Conservation (phyloP, 2,329 filamentous ascomycete genomes). For the Coniosporium tulheliwenetii region DNA sequence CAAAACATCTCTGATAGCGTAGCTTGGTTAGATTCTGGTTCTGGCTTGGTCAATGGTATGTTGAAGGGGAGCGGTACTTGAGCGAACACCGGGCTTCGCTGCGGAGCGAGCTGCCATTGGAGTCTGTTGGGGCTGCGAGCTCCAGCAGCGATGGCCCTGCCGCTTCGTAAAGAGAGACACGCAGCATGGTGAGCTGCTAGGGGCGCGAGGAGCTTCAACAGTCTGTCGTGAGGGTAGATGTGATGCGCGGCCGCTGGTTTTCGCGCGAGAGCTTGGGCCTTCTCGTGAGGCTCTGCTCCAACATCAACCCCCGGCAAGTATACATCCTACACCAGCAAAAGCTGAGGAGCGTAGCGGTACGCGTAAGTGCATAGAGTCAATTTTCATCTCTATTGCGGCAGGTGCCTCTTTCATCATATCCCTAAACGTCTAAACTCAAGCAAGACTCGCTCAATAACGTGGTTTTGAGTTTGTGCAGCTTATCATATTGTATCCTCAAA, state of each 20-base stretch:
- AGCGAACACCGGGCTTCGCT: conserved; percentile 15
- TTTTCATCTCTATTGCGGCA: too few species aligned
- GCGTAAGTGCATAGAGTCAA: too few species aligned
- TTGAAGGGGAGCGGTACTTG: conserved; percentile 22
- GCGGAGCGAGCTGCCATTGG: conserved; percentile 28
- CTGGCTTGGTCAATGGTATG: conserved; percentile 19
- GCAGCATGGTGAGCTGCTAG: conserved; percentile 37
- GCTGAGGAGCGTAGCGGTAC: too few species aligned
- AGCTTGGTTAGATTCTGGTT: conserved; percentile 26
- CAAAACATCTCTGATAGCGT: conserved; percentile 32
- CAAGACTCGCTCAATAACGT: too few species aligned
- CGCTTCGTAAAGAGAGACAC: conserved; percentile 33
- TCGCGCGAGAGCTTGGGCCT: not conserved
- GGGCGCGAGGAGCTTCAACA: not conserved
- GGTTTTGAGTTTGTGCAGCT: too few species aligned
- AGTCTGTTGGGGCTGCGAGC: conserved; percentile 19
- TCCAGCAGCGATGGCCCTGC: conserved; percentile 23
- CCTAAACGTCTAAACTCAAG: too few species aligned
- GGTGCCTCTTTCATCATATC: too few species aligned
- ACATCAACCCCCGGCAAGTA: too few species aligned
- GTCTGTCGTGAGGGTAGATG: not conserved
- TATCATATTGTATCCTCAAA: too few species aligned
- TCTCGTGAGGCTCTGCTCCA: too few species aligned
- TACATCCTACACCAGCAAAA: too few species aligned
- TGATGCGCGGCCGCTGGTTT: not conserved